A percentile compares a stretch with the other conserved stretches of the same genome.
phyloP scores from a whole-genome alignment of 768 basidiomycete genomes.

The Boletus rubropictus region DNA sequence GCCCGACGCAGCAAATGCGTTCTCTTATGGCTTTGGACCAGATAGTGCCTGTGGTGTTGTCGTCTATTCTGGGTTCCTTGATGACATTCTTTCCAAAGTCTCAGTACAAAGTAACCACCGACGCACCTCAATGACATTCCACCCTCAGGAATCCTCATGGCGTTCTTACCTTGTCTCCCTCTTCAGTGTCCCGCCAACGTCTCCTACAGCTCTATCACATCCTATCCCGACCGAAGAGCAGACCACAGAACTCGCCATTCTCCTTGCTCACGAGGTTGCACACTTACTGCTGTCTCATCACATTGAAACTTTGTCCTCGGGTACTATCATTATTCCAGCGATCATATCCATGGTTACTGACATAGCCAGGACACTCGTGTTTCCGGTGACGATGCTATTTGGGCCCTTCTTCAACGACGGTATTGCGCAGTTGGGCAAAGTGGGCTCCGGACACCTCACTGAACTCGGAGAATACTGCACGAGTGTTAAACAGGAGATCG shows the following conservation, averaged over 20 bases:
- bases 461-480: conserved; percentile 73
- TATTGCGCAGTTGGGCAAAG: conserved; percentile 71
- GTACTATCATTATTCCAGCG: conserved; percentile 76
- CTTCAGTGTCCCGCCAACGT: conserved; percentile 27
- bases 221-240: conserved; percentile 72
- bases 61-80: conserved; percentile 89
- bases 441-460: conserved; percentile 68
- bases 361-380: conserved; percentile 69
- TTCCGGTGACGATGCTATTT: conserved; percentile 85
- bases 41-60: conserved; percentile 91
- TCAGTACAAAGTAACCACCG: conserved; percentile 21
- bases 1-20: conserved; percentile 81
- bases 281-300: conserved; percentile 91
- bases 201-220: conserved; percentile 31
- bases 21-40: conserved; percentile 92
- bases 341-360: conserved; percentile 74
- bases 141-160: conserved; percentile 35
- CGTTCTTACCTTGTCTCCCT: conserved; percentile 44
- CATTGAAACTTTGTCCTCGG: conserved; percentile 84
- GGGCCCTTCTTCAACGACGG: conserved; percentile 97
- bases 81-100: conserved; percentile 65
- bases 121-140: conserved; percentile 15
- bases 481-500: conserved; percentile 78
- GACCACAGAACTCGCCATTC: conserved; percentile 80
- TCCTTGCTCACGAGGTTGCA: conserved; percentile 90